phyloP scores from a whole-genome alignment of 208 protist species.

The Acanthamoeba sp. region DNA sequence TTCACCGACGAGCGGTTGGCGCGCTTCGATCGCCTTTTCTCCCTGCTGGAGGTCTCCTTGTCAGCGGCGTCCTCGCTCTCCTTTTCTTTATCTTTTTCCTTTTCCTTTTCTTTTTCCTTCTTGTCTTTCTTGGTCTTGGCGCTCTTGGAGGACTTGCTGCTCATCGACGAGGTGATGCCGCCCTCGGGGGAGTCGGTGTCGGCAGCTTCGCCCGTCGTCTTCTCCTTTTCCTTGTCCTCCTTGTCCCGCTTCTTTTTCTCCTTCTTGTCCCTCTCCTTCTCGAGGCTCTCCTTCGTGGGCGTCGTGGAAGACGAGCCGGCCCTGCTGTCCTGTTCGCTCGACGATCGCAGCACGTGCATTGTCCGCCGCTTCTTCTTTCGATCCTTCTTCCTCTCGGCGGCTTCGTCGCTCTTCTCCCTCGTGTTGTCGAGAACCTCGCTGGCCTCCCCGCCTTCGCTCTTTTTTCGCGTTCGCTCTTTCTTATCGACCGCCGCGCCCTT shows the following conservation, averaged over 20 bases:
- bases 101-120: not conserved
- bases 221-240: slow-evolving; percentile 4
- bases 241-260: not conserved
- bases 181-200: not conserved
- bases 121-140: not conserved
- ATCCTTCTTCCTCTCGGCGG: slow-evolving; percentile 20
- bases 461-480: slow-evolving; percentile 8
- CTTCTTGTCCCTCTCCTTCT: not conserved
- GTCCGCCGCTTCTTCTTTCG: slow-evolving; percentile 42
- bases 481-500: not conserved
- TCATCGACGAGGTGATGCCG: not conserved
- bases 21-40: not conserved
- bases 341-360: slow-evolving; percentile 1
- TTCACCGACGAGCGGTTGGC: slow-evolving; percentile 19
- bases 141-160: slow-evolving; percentile 9
- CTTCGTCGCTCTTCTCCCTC: not conserved
- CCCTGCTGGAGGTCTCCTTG: not conserved
- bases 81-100: not conserved
- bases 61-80: not conserved
- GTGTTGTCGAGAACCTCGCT: not conserved
- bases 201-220: not conserved
- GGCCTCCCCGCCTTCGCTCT: not conserved
- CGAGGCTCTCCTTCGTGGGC: not conserved
- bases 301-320: not conserved
- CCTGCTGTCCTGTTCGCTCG: not conserved